Evolutionary conservation across 257 asterid species (phyloP).

Genomic region (Nyctanthes arbortristis): DNA sequence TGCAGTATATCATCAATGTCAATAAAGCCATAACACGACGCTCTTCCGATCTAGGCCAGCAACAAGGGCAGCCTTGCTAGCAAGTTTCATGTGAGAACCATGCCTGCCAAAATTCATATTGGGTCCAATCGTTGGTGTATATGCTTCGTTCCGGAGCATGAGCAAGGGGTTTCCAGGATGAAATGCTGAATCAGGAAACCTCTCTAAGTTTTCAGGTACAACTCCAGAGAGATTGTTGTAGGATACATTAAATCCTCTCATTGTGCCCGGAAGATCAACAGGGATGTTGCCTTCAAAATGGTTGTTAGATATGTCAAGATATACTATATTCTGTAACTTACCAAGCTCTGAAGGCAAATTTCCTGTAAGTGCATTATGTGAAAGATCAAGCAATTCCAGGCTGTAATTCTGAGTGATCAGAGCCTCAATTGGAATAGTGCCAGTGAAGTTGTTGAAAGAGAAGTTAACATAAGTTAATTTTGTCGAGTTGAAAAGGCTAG

Average conservation of each 20-base stretch:
- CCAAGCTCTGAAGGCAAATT: constrained; percentile 53
- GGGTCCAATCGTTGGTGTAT: constrained; percentile 37
- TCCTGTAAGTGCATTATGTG: constrained; percentile 66
- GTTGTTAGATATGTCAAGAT: constrained; percentile 66
- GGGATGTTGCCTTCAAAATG: constrained; percentile 73
- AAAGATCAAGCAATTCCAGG: constrained; percentile 56
- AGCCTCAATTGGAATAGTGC: constrained; percentile 45
- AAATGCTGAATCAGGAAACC: constrained; percentile 75
- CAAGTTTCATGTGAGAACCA: constrained; percentile 44
- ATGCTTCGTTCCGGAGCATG: constrained; percentile 37
- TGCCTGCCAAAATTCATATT: constrained; percentile 31
- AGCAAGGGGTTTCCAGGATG: constrained; percentile 82
- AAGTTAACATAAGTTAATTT: constrained; percentile 49
- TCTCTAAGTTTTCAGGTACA: constrained; percentile 65
- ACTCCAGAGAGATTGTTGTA: constrained; percentile 78
- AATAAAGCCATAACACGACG: constrained; percentile 42
- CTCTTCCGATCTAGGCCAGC: constrained; percentile 56
- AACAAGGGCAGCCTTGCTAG: constrained; percentile 52
- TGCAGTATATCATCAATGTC: constrained; percentile 42
- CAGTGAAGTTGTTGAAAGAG: constrained; percentile 67
- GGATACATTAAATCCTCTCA: constrained; percentile 58
- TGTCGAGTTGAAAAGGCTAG: constrained; percentile 57
- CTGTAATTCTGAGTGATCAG: constrained; percentile 35
- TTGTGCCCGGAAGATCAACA: constrained; percentile 45
- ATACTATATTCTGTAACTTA: constrained; percentile 44